Percentiles rank a stretch among this genome's conserved stretches.
Conservation (phyloP, 2,329 filamentous ascomycete genomes). For the Pseudocercospora cruenta region DNA sequence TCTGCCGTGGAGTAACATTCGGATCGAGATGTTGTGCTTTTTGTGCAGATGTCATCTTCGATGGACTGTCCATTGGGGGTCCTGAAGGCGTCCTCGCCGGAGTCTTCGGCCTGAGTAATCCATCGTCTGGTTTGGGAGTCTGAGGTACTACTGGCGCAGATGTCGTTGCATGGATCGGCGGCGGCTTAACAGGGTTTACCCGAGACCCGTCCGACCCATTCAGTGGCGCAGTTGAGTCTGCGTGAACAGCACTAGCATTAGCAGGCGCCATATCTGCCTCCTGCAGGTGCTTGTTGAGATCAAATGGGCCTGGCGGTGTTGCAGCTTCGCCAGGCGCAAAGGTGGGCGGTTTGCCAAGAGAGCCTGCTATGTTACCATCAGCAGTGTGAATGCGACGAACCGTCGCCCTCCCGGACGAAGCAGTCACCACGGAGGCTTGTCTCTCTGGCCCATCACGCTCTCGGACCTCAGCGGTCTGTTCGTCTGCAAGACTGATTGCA, state of each 20-base stretch:
- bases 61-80: constrained; percentile 19
- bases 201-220: constrained; percentile 13
- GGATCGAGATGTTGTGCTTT: constrained; percentile 26
- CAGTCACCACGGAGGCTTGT: constrained; percentile 21
- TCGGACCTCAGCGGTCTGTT: constrained; percentile 40
- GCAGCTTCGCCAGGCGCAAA: constrained; percentile 7
- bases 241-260: constrained; percentile 38
- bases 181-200: constrained; percentile 28
- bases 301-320: constrained; percentile 14
- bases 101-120: constrained; percentile 28
- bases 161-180: constrained; percentile 42
- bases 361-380: constrained; percentile 13
- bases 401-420: constrained; percentile 17
- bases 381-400: constrained; percentile 24
- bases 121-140: constrained; percentile 22
- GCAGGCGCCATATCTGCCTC: constrained; percentile 26
- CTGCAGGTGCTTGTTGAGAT: constrained; percentile 18
- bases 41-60: constrained; percentile 12
- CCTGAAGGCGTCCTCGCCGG: constrained; percentile 30
- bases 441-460: constrained; percentile 24
- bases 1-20: constrained; percentile 42
- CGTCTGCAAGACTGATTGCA: constrained; percentile 47
- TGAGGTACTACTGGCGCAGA: constrained; percentile 38
- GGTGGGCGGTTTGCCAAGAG: constrained; percentile 6
- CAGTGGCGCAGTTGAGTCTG: constrained; percentile 29